Evolutionary conservation across 495 filamentous ascomycete genomes (phyloP), one percentile per base, ranked within the genome.

Genomic region (Tetracladium setigerum): DNA sequence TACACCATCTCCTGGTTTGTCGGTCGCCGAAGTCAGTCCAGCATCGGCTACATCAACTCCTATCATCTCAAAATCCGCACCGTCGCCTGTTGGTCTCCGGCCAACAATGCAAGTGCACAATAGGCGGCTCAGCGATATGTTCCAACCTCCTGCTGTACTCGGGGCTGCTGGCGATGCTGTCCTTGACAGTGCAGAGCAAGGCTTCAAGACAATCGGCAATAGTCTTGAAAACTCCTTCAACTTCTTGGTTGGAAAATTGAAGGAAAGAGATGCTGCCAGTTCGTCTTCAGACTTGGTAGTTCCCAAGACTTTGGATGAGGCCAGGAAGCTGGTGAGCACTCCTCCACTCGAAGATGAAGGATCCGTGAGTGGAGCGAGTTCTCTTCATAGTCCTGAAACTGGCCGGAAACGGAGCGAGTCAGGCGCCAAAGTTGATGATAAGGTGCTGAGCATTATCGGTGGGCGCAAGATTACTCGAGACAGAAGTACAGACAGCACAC

Each of bases 211-310:
- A 10, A 91, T 99, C 47, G 80, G 91, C 46, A 85, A 72, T 47
- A 86, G 90, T 17, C 68, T 99, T 9, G 89, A 91, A 27, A 85
- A 84, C 54, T 94, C 87, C 58, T 95, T 95, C 67, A 94, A 90
- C 56, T 94, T 97, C 50, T 68, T 97, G 9, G 82, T 99, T 41
- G 91, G 91, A 32, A 86, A 89, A 53, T 77, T 96, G 19, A 84
- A 84, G 55, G 89, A 95, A 54, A 74, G 71, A 30, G 63, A 74
- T 36, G 75, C 67, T 18, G 52, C 52, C 30, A 36, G 40, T 16
- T 44, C 47, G 10, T 66, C 66, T 38, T 63, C 68, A 39, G 67
- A 70, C 16, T 58, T 83, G 17, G 56, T 74, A 19, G 69, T 95
- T 1, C 92, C 92, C 11, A 88, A 87, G 50, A 97, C 92, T 7